Evolutionary conservation across 305 asterid genomes (phyloP), one percentile per base, ranked within the genome.

Genomic region (Fraxinus sp.): DNA sequence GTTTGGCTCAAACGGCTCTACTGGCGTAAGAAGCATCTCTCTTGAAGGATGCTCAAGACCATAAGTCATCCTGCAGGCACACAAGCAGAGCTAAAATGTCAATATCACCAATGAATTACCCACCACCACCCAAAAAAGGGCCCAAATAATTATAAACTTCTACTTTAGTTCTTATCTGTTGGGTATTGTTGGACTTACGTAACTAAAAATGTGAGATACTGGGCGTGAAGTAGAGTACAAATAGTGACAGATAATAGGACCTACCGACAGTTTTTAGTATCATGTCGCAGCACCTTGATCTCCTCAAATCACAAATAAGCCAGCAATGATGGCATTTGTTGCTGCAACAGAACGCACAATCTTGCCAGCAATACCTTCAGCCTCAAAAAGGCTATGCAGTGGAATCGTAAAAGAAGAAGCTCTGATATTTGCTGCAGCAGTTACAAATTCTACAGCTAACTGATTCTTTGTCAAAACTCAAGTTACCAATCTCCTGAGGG

Each of bases 321-420:
- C 99, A 85, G 98, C 97, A 87, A 95, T 87, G 79, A 94, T 87
- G 85, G 99, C 99, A 90, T 97, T 97, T 84, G 99, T 95, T 77
- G 98, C 95, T 83, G 99, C 99, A 92, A 97, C 98, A 79, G 98
- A 98, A 86, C 93, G 99, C 77, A 97, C 97, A 70, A 97, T 97
- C 84, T 97, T 93, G 77, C 99, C 98, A 84, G 98, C 98, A 88
- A 97, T 92, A 83, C 98, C 99, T 90, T 95, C 95, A 79, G 99
- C 90, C 86, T 93, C 97, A 80, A 97, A 97, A 89, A 97, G 97
- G 90, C 97, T 92, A 91, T 97, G 97, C 92, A 95, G 85, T 20
- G 93, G 98, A 86, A 97, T 97, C 81, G 92, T 98, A 90, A 97
- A 97, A 76, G 99, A 97, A 82, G 98, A 86, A 32, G 98, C 98